These are phyloP conservation scores for Celoporthe dispersa DNA, from an alignment of 2,329 filamentous ascomycete genomes.

Conservation along the genomic window DNA sequence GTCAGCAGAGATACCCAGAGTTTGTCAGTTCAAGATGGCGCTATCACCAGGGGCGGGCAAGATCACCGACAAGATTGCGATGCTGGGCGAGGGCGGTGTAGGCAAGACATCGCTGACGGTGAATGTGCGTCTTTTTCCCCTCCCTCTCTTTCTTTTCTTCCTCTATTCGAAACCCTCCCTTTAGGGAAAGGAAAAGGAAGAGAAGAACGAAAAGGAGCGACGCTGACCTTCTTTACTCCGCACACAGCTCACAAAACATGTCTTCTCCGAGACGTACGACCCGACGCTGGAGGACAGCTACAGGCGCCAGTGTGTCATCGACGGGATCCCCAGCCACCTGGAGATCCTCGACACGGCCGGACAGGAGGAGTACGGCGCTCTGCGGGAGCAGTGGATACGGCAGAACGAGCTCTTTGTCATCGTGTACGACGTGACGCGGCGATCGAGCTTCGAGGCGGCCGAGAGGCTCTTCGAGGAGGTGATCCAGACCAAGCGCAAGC, in stretches of 20 bases:
- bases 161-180: no score
- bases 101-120: conserved; percentile 29
- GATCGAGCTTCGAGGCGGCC: conserved; percentile 27
- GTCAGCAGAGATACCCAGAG: neutral
- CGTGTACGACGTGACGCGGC: conserved; percentile 27
- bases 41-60: conserved; percentile 19
- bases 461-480: conserved; percentile 29
- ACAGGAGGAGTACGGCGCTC: conserved; percentile 29
- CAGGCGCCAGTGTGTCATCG: conserved; percentile 28
- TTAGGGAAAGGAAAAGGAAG: neutral
- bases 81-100: conserved; percentile 29
- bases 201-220: neutral
- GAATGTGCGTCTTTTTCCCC: conserved; percentile 23
- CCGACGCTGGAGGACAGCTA: conserved; percentile 30
- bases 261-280: conserved; percentile 29
- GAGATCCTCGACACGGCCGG: conserved; percentile 30
- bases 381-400: conserved; percentile 30
- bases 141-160: neutral
- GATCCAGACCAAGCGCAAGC: conserved; percentile 24
- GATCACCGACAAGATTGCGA: conserved; percentile 29
- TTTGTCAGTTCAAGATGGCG: conserved; percentile 12
- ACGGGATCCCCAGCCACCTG: conserved; percentile 24
- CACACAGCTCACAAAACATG: conserved; percentile 26
- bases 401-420: conserved; percentile 30
- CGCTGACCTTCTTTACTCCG: neutral